These are phyloP conservation scores for Acer negundo DNA, from an alignment of 345 rosid genomes.

Conservation along the genomic window DNA sequence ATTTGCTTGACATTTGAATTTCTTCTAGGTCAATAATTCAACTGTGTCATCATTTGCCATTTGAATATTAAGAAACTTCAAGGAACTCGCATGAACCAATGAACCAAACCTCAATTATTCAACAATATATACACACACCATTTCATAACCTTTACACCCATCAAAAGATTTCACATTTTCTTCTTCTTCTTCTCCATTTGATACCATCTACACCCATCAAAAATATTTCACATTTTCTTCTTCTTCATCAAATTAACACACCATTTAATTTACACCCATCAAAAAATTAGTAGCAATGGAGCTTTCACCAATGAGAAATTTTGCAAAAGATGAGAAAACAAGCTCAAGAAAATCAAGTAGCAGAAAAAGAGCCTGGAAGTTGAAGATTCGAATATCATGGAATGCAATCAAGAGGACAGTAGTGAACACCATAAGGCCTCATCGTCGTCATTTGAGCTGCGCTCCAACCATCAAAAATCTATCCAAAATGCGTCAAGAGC, in stretches of 20 bases:
- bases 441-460: constrained; percentile 29
- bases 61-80: no score
- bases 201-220: no score
- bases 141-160: no score
- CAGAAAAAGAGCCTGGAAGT: constrained; percentile 35
- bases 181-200: no score
- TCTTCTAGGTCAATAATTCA: not conserved
- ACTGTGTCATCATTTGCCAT: not conserved
- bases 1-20: no score
- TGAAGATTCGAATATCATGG: constrained; percentile 46
- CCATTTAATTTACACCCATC: no score
- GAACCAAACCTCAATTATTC: no score
- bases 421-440: constrained; percentile 18
- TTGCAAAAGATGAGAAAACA: constrained; percentile 22
- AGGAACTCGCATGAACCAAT: no score
- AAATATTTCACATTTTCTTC: no score
- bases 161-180: no score
- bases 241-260: no score
- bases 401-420: constrained; percentile 36
- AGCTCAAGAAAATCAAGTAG: constrained; percentile 24
- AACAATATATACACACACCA: no score
- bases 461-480: constrained; percentile 31
- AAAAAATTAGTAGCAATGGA: constrained; percentile 20
- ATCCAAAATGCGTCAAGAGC: constrained; percentile 25
- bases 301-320: constrained; percentile 29